Evolutionary conservation across 2,329 filamentous ascomycete genomes (phyloP).

Genomic region (Simplicillium sp.): DNA sequence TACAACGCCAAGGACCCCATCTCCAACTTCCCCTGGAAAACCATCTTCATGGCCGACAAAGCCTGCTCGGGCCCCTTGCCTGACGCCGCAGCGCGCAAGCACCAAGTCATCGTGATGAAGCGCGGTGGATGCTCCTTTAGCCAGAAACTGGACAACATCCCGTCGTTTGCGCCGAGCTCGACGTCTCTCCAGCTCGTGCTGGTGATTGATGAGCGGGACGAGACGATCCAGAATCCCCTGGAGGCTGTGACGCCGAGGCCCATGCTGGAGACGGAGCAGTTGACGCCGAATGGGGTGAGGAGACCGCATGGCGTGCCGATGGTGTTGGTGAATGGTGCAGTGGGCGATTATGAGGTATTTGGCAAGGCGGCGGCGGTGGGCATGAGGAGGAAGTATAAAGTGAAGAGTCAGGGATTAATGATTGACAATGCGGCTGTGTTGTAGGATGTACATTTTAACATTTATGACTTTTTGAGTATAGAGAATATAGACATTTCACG

Average conservation of each 20-base stretch:
- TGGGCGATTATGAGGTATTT: slow-evolving; percentile 51
- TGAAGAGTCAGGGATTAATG: slow-evolving; percentile 70
- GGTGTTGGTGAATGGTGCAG: slow-evolving; percentile 70
- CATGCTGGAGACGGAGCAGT: slow-evolving; percentile 65
- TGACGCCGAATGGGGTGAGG: slow-evolving; percentile 58
- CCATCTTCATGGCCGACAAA: slow-evolving; percentile 60
- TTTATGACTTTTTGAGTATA: neutral
- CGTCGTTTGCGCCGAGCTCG: slow-evolving; percentile 55
- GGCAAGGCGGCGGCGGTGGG: slow-evolving; percentile 58
- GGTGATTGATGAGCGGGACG: slow-evolving; percentile 53
- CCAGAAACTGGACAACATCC: slow-evolving; percentile 77
- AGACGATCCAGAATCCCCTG: slow-evolving; percentile 25
- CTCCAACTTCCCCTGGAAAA: slow-evolving; percentile 54
- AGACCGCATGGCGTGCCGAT: slow-evolving; percentile 68
- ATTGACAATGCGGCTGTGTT: slow-evolving; percentile 70
- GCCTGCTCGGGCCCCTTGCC: slow-evolving; percentile 53
- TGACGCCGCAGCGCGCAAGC: slow-evolving; percentile 37
- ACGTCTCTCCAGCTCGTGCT: slow-evolving; percentile 70
- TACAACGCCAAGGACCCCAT: slow-evolving; percentile 26
- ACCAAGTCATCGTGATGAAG: slow-evolving; percentile 74
- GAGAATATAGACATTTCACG: too few relatives aligned
- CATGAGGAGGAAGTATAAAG: slow-evolving; percentile 66
- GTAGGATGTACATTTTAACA: slow-evolving; percentile 11
- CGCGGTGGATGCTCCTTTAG: slow-evolving; percentile 80
- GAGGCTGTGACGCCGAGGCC: slow-evolving; percentile 37